Evolutionary conservation across 352 stramenopile genomes (phyloP), one percentile per base, ranked within the genome.

Genomic region (Thalassiosira hispida): DNA sequence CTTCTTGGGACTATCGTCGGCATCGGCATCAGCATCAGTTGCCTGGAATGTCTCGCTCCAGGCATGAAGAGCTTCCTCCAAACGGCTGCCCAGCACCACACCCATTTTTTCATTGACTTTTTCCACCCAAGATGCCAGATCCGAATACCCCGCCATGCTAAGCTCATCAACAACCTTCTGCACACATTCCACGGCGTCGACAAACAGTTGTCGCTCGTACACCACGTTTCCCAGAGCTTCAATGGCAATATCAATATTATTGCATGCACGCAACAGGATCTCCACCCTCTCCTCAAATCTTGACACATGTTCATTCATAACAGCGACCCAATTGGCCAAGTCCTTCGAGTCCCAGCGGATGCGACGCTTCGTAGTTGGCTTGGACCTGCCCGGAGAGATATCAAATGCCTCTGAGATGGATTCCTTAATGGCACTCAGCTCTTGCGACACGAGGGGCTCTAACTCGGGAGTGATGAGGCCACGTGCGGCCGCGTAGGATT

Each of bases 261-360:
- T 91, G 35, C 95, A 97, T 65, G 98, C 98, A 64, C 94, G 80
- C 27, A 97, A 78, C 23, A 99, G 87, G 27, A 98, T 96, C 72
- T 99, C 96, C 11, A 99, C 96, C 71, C 98, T 98, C 69, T 99
- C 97, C 71, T 99, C 97, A 47, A 99, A 93, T 35, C 92, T 94
- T 62, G 97, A 96, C 0, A 99, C 97, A 65, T 98, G 96, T 27
- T 95, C 91, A 23, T 96, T 89, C 3, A 95, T 65, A 7, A 77
- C 56, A 27, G 84, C 77, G 12, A 95, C 89, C 92, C 92, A 94
- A 40, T 83, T 66, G 14, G 77, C 73, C 22, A 95, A 64, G 51
- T 93, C 87, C 25, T 84, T 83, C 2, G 81, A 83, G 44, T 93
- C 89, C 90, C 89, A 95, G 11, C 87, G 79, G 12, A 92, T 86